Evolutionary conservation across 441 rosid species (phyloP), one percentile per base, ranked within the genome.

Genomic region (Adansonia grandidieri): DNA sequence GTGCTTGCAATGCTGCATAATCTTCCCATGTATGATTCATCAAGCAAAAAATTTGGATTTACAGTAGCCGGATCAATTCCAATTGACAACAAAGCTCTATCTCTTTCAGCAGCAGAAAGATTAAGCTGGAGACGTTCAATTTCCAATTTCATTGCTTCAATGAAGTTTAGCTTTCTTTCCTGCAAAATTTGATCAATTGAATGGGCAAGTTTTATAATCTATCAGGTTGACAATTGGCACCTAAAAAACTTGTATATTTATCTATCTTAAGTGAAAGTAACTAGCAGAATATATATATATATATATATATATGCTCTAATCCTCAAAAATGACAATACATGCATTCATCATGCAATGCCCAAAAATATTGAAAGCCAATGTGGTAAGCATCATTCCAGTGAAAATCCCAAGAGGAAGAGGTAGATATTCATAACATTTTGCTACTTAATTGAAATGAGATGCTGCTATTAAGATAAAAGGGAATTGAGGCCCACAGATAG

Each of bases 31-130:
- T 93, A 91, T 80, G 82, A 85, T 82, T 92, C 98, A 73, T 90
- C 93, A 57, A 89, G 83, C 77, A 84, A 84, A 76, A 87, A 81
- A 86, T 94, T 96, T 64, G 99, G 98, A 86, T 96, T 96, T 82
- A 96, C 84, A 51, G 91, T 87, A 79, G 99, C 98, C 73, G 98
- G 95, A 92, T 96, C 99, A 74, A 82, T 90, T 86, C 98, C 98
- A 80, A 92, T 57, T 64, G 98, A 92, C 84, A 96, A 80, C 45
- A 96, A 75, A 79, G 97, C 94, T 88, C 96, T 94, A 87, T 96
- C 98, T 90, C 99, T 92, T 86, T 94, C 99, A 78, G 98, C 99
- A 75, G 98, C 96, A 68, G 99, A 93, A 76, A 94, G 89, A 89
- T 93, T 91, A 81, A 93, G 87, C 77, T 53, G 88, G 50, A 96